Base-by-base conservation (phyloP, 2,329 filamentous ascomycete species). In the Botrytis paeoniae region DNA sequence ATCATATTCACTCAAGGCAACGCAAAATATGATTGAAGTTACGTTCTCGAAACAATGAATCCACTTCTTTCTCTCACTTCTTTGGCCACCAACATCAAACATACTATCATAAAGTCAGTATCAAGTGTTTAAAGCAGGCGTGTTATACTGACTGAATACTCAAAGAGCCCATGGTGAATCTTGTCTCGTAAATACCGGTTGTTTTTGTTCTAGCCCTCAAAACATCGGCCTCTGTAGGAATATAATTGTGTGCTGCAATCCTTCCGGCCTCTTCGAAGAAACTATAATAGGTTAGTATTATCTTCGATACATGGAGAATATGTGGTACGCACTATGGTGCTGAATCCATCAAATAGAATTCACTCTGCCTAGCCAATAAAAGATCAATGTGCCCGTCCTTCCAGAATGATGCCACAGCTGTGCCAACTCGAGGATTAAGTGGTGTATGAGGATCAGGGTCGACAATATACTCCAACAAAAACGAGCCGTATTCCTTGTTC, bases 31-130 rank as follows among this genome's bases (percentile, higher is more conserved):
- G 83, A 99, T 99, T 6, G 96, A 98, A 61, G 96, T 99, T 79
- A 99, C 96, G 79, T 98, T 98, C 83, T 99, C 96, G 83, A 99
- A 99, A 85, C 96, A 99, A 84, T 99, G 96, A 81, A 99, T 99
- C 96, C 96, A 99, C 85, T 99, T 99, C 86, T 99, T 99, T 75
- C 96, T 89, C 84, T 99, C 96, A 82, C 95, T 98, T 81, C 96
- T 88, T 84, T 99, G 96, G 37, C 96, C 96, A 75, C 96, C 96
- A 7, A 99, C 96, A 82, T 99, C 96, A 81, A 99, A 99, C 96
- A 99, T 99, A 85, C 95, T 98, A 62, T 37, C 41, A 32, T 14
- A 29, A 66, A 2, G 66, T 81, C 71, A 82, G 78, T 72, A 68
- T 14, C 35, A 20, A 29, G 32, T 4, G 48, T 54, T 20, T 10